Evolutionary conservation across 169 alveolate genomes (phyloP), one percentile per base, ranked within the genome.

Genomic region (Theileria sp.): DNA sequence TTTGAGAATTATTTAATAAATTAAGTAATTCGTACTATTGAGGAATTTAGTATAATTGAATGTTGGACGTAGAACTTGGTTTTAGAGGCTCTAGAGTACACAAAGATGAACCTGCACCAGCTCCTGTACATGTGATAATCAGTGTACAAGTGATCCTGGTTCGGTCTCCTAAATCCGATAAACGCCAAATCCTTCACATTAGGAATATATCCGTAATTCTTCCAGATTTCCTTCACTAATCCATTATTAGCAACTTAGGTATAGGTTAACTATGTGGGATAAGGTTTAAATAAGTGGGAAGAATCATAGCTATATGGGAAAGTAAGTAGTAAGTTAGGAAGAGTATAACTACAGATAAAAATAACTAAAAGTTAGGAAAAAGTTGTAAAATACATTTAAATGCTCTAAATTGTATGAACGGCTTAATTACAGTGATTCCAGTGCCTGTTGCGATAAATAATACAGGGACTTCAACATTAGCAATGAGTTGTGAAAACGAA

Each of bases 391-490:
- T 44, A 25, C 36, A 25, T 23, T 28, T 64, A 34, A 70, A 71
- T n/a, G 76, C 26, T 51, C 88, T 30, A 26, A 44, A 72, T 67
- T 82, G 86, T 21, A 82, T 19, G 30, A 61, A 68, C 13, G 88
- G 88, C 61, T 82, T 82, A 9, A 44, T 26, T 21, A 81, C 88
- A 28, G 88, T 77, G 9, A 82, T 56, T 32, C 88, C 88, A 8
- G 88, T 82, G 25, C 88, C 88, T 17, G 88, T 82, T 71, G 79
- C 75, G 21, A 82, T 82, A 69, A 82, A 82, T 9, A 75, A 72
- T 21, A 82, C 88, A 0, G 88, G 88, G 36, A 28, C 66, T 6
- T 26, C 70, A 13, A 73, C 36, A 44, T 82, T 77, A 19, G 77
- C 23, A n/a, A 80, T 50, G 13, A 64, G 58, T 32, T 8, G 19